Base-by-base conservation (phyloP, 2,329 filamentous ascomycete genomes). In the Aureobasidium vineae region DNA sequence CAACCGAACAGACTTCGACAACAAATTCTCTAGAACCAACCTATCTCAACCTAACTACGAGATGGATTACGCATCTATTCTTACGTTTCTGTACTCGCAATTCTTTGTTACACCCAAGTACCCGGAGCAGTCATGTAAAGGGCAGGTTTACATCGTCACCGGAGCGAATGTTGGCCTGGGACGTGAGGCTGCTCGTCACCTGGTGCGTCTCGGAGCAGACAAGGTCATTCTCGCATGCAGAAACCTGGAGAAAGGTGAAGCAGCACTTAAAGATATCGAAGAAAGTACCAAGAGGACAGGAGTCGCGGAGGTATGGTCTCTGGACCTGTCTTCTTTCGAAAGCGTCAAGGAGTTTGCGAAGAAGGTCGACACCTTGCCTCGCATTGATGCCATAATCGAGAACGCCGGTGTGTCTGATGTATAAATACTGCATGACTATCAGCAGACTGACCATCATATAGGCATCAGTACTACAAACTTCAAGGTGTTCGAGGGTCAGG, bases 131-230 rank as follows among this genome's bases (percentile, higher is more conserved):
- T 73, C 76, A 16, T 69, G 75, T 33, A 69, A 69, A 10, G 79
- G 77, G 21, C 74, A 78, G 49, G 79, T 74, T 5, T 72, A 82
- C 65, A 78, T 84, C 36, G 77, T 84, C 5, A 84, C 82, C 0
- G 82, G 82, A 49, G 76, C 79, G 2, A 83, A 83, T 65, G 72
- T 75, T 7, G 81, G 81, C 3, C 76, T 84, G 0, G 82, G 82
- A 16, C 75, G 77, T 52, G 80, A 83, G 72, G 78, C 81, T 6
- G 77, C 79, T 1, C 73, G 74, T 1, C 80, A 82, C 68, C 75
- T 81, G 49, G 76, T 78, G 0, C 70, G 72, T 0, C 75, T 82
- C 6, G 75, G 76, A 5, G 77, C 78, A 15, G 72, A 72, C 1
- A 78, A 76, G 31, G 73, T 84, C 31, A 81, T 84, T 65, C 73